Evolutionary conservation across 306 rosid species (phyloP).

Genomic region (Medicago truncatula): MtrunA17r5.0-ANR NC_053046.1:18479501-18480000

Average conservation of each 20-base stretch:
- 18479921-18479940: conserved; percentile 71
- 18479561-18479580: conserved; percentile 95
- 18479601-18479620: conserved; percentile 87
- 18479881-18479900: conserved; percentile 41
- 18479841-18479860: conserved; percentile 64
- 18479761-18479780: conserved; percentile 26
- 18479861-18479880: conserved; percentile 73
- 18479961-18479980: conserved; percentile 47
- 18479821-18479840: conserved; percentile 73
- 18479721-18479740: background rate
- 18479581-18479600: conserved; percentile 98
- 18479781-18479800: conserved; percentile 93
- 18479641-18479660: background rate
- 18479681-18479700: too few species aligned
- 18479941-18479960: conserved; percentile 65
- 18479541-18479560: conserved; percentile 94
- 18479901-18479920: conserved; percentile 37
- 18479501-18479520: conserved; percentile 23
- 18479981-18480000: conserved; percentile 58
- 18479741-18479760: conserved; percentile 20
- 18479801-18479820: conserved; percentile 84
- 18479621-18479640: background rate
- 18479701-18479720: too few species aligned
- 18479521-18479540: conserved; percentile 41
- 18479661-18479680: too few species aligned